Base-by-base conservation (phyloP, 768 basidiomycete species). In the Lentinula lateritia region DNA sequence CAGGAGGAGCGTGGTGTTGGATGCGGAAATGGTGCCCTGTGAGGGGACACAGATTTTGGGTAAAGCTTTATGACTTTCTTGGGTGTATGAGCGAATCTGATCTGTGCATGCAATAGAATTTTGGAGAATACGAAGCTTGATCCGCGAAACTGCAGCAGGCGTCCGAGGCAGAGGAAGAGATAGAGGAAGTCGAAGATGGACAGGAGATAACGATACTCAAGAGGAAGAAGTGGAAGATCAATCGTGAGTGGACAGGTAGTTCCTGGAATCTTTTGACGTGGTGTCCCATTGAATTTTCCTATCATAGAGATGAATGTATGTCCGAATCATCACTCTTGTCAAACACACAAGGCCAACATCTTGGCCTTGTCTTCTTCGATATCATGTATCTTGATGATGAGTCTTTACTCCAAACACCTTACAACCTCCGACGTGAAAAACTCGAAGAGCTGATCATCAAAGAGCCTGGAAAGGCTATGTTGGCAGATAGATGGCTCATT, bases 11-110 rank as follows among this genome's bases (percentile, higher is more conserved):
- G 66, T 85, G 41, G 80, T 86, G 41, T 68, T 89, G 0, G 95
- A 98, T 68, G 94, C 93, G 2, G 95, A 98, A 72, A 92, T 96
- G 87, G 88, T 96, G 5, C 88, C 91, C 0, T 96, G 83, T 70
- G 82, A 89, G 41, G 88, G 87, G 32, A 72, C 76, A 9, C 68
- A 76, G 28, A 84, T 96, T 54, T 9, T 38, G 16, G 58, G 58
- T 59, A 39, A n/a, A 46, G 9, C 36, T 5, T 2, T 7, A 34
- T n/a, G 10, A 4, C 16, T 36, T 6, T 10, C 41, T 13, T 5
- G 20, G 23, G 20, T 38, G 35, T 9, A 9, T 6, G 16, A 46
- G 16, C 6, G 9, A 59, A n/a, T 6, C 55, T 59, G 4, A 50
- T 59, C 8, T 15, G 41, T 34, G 12, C 8, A 20, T 34, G 39